Evolutionary conservation across 2,329 filamentous ascomycete species (phyloP).

Genomic region (Colletotrichum truncatum): DNA sequence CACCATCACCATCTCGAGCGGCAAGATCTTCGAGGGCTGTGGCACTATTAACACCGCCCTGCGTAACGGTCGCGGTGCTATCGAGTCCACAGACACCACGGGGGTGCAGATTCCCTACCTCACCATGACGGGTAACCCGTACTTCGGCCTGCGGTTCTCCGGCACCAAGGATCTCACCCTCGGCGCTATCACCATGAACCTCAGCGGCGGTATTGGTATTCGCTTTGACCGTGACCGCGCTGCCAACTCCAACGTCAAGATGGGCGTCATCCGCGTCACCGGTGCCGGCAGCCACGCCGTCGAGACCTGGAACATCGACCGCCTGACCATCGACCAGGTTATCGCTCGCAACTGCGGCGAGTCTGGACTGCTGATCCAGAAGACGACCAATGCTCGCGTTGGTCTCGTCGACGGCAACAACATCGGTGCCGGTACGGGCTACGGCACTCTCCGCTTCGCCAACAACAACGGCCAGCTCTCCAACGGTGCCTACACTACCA

Average conservation of each 20-base stretch:
- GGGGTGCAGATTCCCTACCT: conserved; percentile 65
- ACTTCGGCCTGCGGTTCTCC: conserved; percentile 66
- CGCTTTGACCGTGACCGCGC: conserved; percentile 65
- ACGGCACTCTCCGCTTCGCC: conserved; percentile 65
- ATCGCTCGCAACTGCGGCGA: conserved; percentile 64
- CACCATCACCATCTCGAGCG: conserved; percentile 59
- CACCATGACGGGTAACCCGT: conserved; percentile 65
- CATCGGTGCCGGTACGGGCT: conserved; percentile 60
- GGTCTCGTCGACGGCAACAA: conserved; percentile 66
- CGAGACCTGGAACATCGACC: conserved; percentile 68
- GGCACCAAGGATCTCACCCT: conserved; percentile 58
- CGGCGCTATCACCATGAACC: conserved; percentile 63
- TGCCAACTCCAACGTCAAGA: conserved; percentile 61
- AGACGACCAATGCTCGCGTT: conserved; percentile 59
- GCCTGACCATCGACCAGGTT: conserved; percentile 59
- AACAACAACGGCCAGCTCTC: conserved; percentile 62
- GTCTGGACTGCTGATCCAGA: conserved; percentile 65
- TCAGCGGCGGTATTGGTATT: conserved; percentile 63
- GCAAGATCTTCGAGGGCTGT: conserved; percentile 67
- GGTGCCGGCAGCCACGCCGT: conserved; percentile 65
- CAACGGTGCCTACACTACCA: conserved; percentile 59
- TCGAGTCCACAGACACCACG: conserved; percentile 58
- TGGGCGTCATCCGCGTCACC: conserved; percentile 60
- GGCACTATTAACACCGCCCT: conserved; percentile 60
- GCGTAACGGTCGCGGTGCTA: conserved; percentile 57